Percentiles rank a stretch among this genome's conserved stretches.
phyloP scores from a whole-genome alignment of 306 rosid genomes.

The Trifolium subterraneum region DNA sequence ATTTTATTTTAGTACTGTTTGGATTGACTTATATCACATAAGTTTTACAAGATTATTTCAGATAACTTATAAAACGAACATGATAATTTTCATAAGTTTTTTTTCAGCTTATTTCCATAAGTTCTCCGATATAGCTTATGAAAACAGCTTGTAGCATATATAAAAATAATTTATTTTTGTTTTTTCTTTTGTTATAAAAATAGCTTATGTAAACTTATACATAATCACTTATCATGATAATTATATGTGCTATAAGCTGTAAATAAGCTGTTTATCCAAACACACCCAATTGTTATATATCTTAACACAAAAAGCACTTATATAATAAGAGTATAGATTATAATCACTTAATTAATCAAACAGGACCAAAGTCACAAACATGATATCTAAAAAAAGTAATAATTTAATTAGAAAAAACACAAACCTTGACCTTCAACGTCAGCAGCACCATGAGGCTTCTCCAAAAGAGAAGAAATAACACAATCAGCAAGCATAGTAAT shows the following conservation, averaged over 20 bases:
- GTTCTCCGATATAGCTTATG: background rate
- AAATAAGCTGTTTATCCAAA: no score
- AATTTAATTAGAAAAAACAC: background rate
- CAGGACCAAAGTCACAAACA: background rate
- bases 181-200: no score
- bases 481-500: conserved; percentile 73
- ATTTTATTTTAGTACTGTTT: no score
- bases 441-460: background rate
- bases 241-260: no score
- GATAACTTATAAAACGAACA: background rate
- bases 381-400: background rate
- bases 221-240: no score
- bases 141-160: background rate
- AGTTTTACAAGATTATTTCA: background rate
- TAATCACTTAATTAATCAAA: background rate
- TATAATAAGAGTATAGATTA: background rate
- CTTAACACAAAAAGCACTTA: background rate
- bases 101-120: background rate
- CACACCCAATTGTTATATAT: no score
- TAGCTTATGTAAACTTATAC: no score
- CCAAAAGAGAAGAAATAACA: conserved; percentile 51
- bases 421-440: conserved; percentile 60
- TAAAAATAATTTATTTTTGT: no score
- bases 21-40: no score
- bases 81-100: background rate